phyloP scores from a whole-genome alignment of 176 grass and related monocot genomes.

The Raddia distichophylla region DNA sequence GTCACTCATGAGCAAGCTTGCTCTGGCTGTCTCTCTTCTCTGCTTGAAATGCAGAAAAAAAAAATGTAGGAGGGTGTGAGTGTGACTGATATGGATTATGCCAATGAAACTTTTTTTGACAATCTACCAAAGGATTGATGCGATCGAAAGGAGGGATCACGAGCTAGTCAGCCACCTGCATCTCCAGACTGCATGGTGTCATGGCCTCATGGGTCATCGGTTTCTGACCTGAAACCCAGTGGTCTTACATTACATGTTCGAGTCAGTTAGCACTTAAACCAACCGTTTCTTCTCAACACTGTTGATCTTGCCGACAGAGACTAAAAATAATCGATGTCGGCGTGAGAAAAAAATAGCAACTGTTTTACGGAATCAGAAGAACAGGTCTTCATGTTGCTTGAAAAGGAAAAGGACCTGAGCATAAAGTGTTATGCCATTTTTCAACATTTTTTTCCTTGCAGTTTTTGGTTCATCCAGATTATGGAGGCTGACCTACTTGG shows the following conservation, averaged over 20 bases:
- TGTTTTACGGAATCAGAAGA: neutral
- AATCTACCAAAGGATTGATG: neutral
- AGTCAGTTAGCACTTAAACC: neutral
- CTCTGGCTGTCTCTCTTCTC: neutral
- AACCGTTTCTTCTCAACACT: neutral
- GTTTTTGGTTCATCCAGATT: neutral
- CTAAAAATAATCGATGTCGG: conserved; percentile 14
- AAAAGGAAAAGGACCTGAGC: neutral
- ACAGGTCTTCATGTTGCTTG: neutral
- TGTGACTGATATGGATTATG: neutral
- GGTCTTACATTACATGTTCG: neutral
- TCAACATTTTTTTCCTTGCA: neutral
- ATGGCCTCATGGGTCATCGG: neutral
- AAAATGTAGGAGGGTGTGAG: neutral
- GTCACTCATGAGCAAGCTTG: neutral
- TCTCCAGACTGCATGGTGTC: neutral
- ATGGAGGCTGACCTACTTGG: neutral
- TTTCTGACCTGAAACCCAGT: neutral
- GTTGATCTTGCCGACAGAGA: conserved; percentile 14
- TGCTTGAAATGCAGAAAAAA: neutral
- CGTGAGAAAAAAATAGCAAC: neutral
- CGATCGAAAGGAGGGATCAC: neutral
- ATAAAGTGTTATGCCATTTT: neutral
- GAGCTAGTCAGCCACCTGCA: neutral
- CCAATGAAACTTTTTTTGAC: neutral